Percentiles rank a stretch among this genome's conserved stretches.
These are phyloP conservation scores for Vanrija pseudolonga DNA, from an alignment of 1,284 basidiomycete species.

Conservation along the genomic window DNA sequence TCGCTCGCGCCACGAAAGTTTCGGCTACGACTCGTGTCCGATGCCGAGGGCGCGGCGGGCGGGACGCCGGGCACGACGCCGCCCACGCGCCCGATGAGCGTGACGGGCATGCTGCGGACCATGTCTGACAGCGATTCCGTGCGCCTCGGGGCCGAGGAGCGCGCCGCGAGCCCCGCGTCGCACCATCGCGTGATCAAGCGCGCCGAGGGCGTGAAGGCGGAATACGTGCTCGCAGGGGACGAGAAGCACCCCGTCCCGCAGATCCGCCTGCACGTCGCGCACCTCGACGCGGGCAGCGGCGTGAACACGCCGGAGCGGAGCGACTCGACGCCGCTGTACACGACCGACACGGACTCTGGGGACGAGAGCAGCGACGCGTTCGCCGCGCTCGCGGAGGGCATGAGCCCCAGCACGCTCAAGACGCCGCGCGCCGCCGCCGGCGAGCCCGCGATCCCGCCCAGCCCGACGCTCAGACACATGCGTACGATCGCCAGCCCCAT, in stretches of 20 bases:
- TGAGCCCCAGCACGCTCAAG: neutral
- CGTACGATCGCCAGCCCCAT: slow-evolving; percentile 40
- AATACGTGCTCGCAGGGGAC: slow-evolving; percentile 48
- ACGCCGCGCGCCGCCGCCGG: neutral
- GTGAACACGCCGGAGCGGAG: neutral
- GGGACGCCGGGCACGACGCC: neutral
- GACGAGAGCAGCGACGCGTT: slow-evolving; percentile 7
- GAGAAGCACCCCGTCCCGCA: slow-evolving; percentile 42
- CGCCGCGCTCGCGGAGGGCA: neutral
- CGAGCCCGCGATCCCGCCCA: slow-evolving; percentile 34
- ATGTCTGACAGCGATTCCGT: neutral
- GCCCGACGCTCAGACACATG: slow-evolving; percentile 32
- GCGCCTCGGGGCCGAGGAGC: too few relatives aligned
- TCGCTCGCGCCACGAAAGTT: slow-evolving; percentile 17
- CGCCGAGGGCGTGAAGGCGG: slow-evolving; percentile 38
- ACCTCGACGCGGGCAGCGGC: neutral
- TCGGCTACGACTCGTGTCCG: slow-evolving; percentile 29
- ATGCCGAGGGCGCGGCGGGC: slow-evolving; percentile 1
- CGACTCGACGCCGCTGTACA: neutral
- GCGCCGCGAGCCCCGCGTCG: too few relatives aligned
- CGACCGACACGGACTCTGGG: slow-evolving; percentile 16
- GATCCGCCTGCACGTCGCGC: slow-evolving; percentile 36
- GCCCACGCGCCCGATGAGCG: slow-evolving; percentile 23
- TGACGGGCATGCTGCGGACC: slow-evolving; percentile 27
- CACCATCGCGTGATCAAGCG: slow-evolving; percentile 5